A percentile compares a stretch with the other conserved stretches of the same genome.
Evolutionary conservation across 768 basidiomycete genomes (phyloP).

Genomic region (Phanerochaete carnosa): DNA sequence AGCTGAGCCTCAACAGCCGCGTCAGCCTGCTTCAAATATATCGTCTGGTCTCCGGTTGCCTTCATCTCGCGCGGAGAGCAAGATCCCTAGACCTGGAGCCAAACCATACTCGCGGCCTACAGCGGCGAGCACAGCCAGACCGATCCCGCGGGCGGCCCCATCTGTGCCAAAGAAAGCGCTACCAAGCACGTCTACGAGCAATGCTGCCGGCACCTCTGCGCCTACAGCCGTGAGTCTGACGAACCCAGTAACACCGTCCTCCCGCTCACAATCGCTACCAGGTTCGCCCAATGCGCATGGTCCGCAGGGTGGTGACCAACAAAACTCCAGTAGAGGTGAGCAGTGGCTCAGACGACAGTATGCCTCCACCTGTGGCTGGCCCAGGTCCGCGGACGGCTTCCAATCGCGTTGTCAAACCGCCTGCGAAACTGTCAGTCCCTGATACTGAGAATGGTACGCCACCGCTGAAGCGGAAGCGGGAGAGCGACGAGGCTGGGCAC

Average conservation of each 20-base stretch:
- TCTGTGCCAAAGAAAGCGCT: constrained; percentile 2
- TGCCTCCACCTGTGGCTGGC: constrained; percentile 7
- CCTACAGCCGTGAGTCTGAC: neutral
- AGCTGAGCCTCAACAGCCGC: neutral
- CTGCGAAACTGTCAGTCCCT: neutral
- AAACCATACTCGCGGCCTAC: constrained; percentile 30
- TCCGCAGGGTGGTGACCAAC: constrained; percentile 5
- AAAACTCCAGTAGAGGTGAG: constrained; percentile 6
- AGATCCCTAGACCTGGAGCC: constrained; percentile 31
- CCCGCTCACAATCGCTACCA: neutral
- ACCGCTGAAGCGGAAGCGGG: constrained; percentile 31
- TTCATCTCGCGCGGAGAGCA: constrained; percentile 25
- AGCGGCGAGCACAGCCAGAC: neutral
- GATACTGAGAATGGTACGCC: neutral
- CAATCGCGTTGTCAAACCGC: neutral
- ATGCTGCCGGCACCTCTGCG: neutral
- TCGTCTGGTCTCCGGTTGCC: constrained; percentile 25
- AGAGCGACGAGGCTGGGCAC: constrained; percentile 16
- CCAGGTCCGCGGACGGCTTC: constrained; percentile 10
- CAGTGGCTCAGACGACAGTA: constrained; percentile 5
- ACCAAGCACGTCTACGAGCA: neutral
- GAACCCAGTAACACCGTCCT: neutral
- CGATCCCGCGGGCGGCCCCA: neutral
- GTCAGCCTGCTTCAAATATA: constrained; percentile 7
- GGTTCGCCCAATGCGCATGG: constrained; percentile 13